Percentiles rank a stretch among this genome's conserved stretches.
phyloP scores from a whole-genome alignment of 2,329 filamentous ascomycete species.

The Colletotrichum cordylinicola region DNA sequence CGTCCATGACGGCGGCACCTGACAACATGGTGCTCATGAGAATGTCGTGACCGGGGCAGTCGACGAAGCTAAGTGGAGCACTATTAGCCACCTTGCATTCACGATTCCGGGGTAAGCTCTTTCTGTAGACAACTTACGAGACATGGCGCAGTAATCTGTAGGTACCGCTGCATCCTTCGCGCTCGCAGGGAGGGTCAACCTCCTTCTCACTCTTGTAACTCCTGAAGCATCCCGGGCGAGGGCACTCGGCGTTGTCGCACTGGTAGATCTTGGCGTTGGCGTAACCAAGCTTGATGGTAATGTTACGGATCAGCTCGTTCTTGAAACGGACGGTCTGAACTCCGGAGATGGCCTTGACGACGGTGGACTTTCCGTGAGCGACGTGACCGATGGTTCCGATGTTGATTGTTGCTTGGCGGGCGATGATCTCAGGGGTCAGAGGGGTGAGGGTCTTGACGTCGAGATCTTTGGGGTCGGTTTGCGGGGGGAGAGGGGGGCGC shows the following conservation, averaged over 20 bases:
- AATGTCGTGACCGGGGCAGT: slow-evolving; percentile 99
- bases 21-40: slow-evolving; percentile 99
- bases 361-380: slow-evolving; percentile 98
- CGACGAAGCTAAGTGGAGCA: slow-evolving; percentile 75
- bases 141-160: slow-evolving; percentile 92
- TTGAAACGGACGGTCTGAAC: slow-evolving; percentile 99
- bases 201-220: slow-evolving; percentile 99
- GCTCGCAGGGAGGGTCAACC: slow-evolving; percentile 93
- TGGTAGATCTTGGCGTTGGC: slow-evolving; percentile 99
- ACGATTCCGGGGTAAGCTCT: slow-evolving; percentile 10
- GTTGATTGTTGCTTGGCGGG: slow-evolving; percentile 97
- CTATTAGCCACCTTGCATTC: slow-evolving; percentile 27
- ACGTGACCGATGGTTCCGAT: slow-evolving; percentile 98
- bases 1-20: slow-evolving; percentile 99
- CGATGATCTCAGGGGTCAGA: slow-evolving; percentile 95
- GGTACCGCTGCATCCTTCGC: slow-evolving; percentile 86
- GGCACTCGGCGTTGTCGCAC: slow-evolving; percentile 91
- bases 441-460: slow-evolving; percentile 83
- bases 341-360: slow-evolving; percentile 98
- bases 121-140: slow-evolving; percentile 66
- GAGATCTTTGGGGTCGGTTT: slow-evolving; percentile 90
- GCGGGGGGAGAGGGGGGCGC: slow-evolving; percentile 71
- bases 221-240: slow-evolving; percentile 91
- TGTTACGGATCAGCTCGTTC: slow-evolving; percentile 99
- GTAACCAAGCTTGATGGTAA: slow-evolving; percentile 99